Conservation (phyloP, 108 stramenopile genomes). For the Bacterosira constricta region DNA sequence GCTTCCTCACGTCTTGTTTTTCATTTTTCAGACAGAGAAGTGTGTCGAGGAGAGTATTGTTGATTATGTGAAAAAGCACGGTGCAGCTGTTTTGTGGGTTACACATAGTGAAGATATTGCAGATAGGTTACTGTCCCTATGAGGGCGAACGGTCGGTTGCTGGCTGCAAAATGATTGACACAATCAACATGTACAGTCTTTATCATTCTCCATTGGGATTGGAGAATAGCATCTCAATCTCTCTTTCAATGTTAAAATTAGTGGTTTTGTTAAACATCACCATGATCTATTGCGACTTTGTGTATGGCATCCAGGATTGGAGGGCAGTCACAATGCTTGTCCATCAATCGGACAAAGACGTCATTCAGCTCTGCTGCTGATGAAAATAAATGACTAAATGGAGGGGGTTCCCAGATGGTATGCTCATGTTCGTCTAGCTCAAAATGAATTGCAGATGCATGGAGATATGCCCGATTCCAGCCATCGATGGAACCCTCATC, state of each 20-base stretch:
- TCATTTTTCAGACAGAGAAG: no score
- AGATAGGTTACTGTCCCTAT: conserved; percentile 37
- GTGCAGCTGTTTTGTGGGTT: conserved; percentile 42
- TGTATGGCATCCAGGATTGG: conserved; percentile 39
- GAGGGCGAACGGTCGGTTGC: no score
- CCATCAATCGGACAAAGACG: conserved; percentile 53
- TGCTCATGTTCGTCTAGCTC: conserved; percentile 28
- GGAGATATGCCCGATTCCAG: conserved; percentile 56
- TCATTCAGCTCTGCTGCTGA: conserved; percentile 13
- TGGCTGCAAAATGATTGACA: no score
- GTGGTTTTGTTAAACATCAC: no score
- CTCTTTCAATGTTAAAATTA: no score
- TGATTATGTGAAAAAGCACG: conserved; percentile 28
- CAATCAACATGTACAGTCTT: no score
- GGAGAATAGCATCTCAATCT: no score
- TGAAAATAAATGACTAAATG: conserved; percentile 37
- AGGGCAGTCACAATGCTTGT: conserved; percentile 60
- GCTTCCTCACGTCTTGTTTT: background rate
- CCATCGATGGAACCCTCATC: background rate
- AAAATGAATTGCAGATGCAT: conserved; percentile 49
- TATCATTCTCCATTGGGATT: no score
- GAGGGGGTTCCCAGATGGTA: conserved; percentile 55
- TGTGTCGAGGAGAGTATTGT: conserved; percentile 44
- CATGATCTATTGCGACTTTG: no score
- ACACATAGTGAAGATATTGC: conserved; percentile 57